These are phyloP conservation scores for Posidonia oceanica DNA, from an alignment of 116 monocot species.

Conservation along the genomic window DNA sequence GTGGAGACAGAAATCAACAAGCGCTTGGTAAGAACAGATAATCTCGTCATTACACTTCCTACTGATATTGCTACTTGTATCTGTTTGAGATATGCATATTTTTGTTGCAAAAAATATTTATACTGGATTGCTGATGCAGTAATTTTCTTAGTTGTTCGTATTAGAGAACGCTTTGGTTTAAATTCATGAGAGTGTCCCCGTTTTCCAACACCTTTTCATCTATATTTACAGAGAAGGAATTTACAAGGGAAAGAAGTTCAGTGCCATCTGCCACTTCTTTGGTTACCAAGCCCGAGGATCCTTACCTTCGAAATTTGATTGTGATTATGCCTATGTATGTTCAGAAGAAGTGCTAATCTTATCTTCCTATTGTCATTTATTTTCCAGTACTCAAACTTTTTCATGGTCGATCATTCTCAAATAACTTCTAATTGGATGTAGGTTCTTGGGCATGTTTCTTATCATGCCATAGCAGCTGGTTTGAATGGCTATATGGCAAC, in stretches of 20 bases:
- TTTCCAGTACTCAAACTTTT: neutral
- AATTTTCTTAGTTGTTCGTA: no score
- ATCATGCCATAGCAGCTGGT: slow-evolving; percentile 81
- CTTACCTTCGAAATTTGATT: slow-evolving; percentile 93
- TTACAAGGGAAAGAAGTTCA: slow-evolving; percentile 99
- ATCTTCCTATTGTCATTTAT: neutral
- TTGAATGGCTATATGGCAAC: slow-evolving; percentile 96
- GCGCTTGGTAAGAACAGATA: slow-evolving; percentile 42
- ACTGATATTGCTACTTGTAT: no score
- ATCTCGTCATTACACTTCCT: neutral
- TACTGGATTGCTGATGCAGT: no score
- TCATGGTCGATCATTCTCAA: no score
- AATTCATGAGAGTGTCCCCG: no score
- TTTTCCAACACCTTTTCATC: neutral
- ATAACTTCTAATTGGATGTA: slow-evolving; percentile 2
- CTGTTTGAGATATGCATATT: no score
- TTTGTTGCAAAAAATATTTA: no score
- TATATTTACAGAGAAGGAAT: slow-evolving; percentile 65
- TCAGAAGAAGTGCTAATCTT: neutral
- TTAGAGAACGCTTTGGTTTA: no score
- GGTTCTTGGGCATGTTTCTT: slow-evolving; percentile 85
- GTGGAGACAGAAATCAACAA: slow-evolving; percentile 91
- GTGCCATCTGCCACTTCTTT: slow-evolving; percentile 94
- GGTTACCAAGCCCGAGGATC: slow-evolving; percentile 94
- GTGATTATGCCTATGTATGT: slow-evolving; percentile 88